Evolutionary conservation across 768 basidiomycete genomes (phyloP), one percentile per base, ranked within the genome.

Genomic region (Clathrus columnatus): DNA sequence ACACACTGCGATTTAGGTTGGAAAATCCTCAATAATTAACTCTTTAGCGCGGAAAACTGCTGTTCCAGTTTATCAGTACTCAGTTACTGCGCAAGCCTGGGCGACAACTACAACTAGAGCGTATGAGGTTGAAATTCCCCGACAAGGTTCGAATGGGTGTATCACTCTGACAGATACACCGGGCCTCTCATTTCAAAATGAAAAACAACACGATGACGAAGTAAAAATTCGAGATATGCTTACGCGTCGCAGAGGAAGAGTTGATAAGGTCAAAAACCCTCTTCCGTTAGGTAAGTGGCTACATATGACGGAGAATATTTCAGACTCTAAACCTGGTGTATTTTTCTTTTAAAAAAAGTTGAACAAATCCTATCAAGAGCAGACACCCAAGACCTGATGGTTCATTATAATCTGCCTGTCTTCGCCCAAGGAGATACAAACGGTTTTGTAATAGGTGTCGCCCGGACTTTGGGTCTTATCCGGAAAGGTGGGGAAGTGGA

Each of bases 21-120:
- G 93, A 14, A 95, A 96, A 73, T 88, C 87, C 48, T 77, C 89
- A 0, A 73, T 95, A 45, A 73, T 95, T 61, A 93, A 96, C 68
- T 86, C 91, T 2, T 72, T 96, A 26, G 64, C 81, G 17, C 72
- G 72, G 48, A 78, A 73, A 51, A 62, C 73, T 11, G 70, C 70
- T 7, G 66, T 87, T 18, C 74, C 81, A 7, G 72, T 87, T 7
- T 91, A 87, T 65, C 68, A 67, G 20, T 61, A 62, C 36, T 57
- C 79, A n/a, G 66, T 74, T 21, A 70, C 70, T 30, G 75, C 77
- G 21, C 75, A 75, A 28, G 75, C 75, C 29, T 78, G 79, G 23
- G 85, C 84, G 7, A 86, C 86, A 1, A 95, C 92, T 20, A 90
- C 84, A 21, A 72, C 75, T 14, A 75, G 80, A 28, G 76, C 85